Evolutionary conservation across 148 eudicot species (phyloP).

Genomic region (Heliamphora exappendiculata): DNA sequence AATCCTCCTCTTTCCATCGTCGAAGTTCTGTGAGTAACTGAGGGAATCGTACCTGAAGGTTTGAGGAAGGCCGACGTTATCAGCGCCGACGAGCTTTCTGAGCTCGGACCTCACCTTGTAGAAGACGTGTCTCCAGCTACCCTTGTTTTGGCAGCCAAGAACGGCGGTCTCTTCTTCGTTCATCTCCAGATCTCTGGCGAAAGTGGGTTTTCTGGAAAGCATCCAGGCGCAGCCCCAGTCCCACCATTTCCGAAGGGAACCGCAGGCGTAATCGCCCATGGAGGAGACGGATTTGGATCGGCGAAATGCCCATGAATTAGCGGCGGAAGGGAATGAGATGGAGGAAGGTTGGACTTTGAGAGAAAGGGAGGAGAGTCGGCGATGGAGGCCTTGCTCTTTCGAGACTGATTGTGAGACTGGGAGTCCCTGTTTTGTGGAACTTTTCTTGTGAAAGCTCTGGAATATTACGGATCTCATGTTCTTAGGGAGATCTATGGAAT

Average conservation of each 20-base stretch:
- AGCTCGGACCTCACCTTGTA: conserved; percentile 51
- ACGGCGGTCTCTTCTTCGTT: conserved; percentile 58
- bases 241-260: conserved; percentile 72
- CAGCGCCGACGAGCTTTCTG: conserved; percentile 36
- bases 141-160: conserved; percentile 48
- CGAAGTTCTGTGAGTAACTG: conserved; percentile 12
- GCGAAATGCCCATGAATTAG: conserved; percentile 34
- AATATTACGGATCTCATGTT: conserved; percentile 37
- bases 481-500: background rate
- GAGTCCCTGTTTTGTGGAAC: conserved; percentile 19
- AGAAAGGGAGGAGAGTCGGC: conserved; percentile 53
- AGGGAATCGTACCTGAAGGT: conserved; percentile 28
- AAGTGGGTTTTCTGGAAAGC: conserved; percentile 52
- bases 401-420: conserved; percentile 33
- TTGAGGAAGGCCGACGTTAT: conserved; percentile 52
- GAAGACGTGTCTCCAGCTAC: conserved; percentile 58
- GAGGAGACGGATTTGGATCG: conserved; percentile 55
- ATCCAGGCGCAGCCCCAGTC: conserved; percentile 62
- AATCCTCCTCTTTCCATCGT: conserved; percentile 1
- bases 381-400: conserved; percentile 22
- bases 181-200: conserved; percentile 77
- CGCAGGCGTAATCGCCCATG: conserved; percentile 39
- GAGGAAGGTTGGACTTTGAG: conserved; percentile 39
- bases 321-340: conserved; percentile 10
- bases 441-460: conserved; percentile 27